A percentile compares a stretch with the other conserved stretches of the same genome.
These are phyloP conservation scores for Xeromyces bisporus DNA, from an alignment of 495 filamentous ascomycete genomes.

Conservation along the genomic window DNA sequence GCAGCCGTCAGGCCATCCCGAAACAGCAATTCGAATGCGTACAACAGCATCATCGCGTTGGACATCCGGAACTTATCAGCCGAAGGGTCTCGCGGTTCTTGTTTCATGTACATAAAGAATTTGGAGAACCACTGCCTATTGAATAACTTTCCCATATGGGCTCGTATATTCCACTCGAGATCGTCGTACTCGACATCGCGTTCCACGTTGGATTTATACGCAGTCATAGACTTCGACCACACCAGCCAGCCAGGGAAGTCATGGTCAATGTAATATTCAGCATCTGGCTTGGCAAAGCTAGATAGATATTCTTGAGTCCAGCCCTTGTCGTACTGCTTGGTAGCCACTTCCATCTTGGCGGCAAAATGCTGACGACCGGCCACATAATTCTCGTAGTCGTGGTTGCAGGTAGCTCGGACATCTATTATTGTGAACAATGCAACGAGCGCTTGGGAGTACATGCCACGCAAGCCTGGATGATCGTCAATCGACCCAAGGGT, in stretches of 20 bases:
- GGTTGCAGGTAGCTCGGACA: conserved; percentile 66
- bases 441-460: conserved; percentile 66
- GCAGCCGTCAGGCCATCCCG: conserved; percentile 50
- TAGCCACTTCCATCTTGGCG: conserved; percentile 56
- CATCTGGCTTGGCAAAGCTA: conserved; percentile 61
- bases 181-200: conserved; percentile 69
- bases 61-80: conserved; percentile 81
- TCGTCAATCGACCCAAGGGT: conserved; percentile 71
- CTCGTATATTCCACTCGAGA: conserved; percentile 55
- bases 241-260: conserved; percentile 97
- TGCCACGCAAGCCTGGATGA: conserved; percentile 67
- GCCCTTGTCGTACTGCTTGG: conserved; percentile 49
- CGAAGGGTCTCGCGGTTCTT: conserved; percentile 74
- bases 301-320: conserved; percentile 66
- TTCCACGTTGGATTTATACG: conserved; percentile 49
- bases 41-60: conserved; percentile 67
- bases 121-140: conserved; percentile 72
- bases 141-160: conserved; percentile 63
- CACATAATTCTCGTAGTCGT: conserved; percentile 74
- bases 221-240: conserved; percentile 74
- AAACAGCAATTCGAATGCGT: conserved; percentile 75
- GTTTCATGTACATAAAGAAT: conserved; percentile 86
- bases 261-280: conserved; percentile 76
- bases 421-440: conserved; percentile 70
- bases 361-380: conserved; percentile 55